Evolutionary conservation across 805 yeast species (phyloP).

Genomic region (Hanseniaspora clermontiae): DNA sequence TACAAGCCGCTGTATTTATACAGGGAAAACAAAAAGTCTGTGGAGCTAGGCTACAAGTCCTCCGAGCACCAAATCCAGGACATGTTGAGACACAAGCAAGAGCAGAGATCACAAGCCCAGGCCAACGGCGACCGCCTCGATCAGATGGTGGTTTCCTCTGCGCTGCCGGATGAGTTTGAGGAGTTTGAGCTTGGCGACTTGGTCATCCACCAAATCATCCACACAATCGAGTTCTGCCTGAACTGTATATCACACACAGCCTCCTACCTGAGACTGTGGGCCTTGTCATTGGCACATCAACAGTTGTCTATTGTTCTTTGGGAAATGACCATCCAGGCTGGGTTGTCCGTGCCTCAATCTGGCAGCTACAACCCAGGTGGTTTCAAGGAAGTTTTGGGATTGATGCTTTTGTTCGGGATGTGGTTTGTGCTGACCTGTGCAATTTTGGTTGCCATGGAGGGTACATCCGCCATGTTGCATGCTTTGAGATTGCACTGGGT

Average conservation of each 20-base stretch:
- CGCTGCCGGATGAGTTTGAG: constrained; percentile 25
- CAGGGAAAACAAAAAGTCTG: constrained; percentile 21
- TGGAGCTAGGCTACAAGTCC: constrained; percentile 3
- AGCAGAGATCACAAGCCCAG: constrained; percentile 24
- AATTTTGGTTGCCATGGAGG: constrained; percentile 92
- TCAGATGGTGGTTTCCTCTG: constrained; percentile 40
- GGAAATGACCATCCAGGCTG: constrained; percentile 82
- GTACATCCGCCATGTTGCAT: constrained; percentile 97
- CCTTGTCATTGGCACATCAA: constrained; percentile 90
- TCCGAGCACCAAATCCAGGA: constrained; percentile 22
- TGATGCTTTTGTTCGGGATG: constrained; percentile 75
- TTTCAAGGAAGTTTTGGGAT: constrained; percentile 55
- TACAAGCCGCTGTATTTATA: constrained; percentile 69
- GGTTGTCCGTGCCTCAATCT: constrained; percentile 37
- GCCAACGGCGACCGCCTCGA: constrained; percentile 34
- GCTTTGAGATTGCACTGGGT: constrained; percentile 99
- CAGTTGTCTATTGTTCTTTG: constrained; percentile 90
- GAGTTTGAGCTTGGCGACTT: constrained; percentile 78
- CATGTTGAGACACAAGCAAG: constrained; percentile 25
- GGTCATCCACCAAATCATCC: constrained; percentile 93
- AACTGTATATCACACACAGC: constrained; percentile 99
- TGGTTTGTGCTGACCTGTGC: constrained; percentile 90
- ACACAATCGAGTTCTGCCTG: constrained; percentile 92
- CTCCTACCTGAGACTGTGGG: constrained; percentile 92
- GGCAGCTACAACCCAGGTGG: constrained; percentile 31